Base-by-base conservation (phyloP, 805 yeast species). In the Metschnikowia orientalis region DNA sequence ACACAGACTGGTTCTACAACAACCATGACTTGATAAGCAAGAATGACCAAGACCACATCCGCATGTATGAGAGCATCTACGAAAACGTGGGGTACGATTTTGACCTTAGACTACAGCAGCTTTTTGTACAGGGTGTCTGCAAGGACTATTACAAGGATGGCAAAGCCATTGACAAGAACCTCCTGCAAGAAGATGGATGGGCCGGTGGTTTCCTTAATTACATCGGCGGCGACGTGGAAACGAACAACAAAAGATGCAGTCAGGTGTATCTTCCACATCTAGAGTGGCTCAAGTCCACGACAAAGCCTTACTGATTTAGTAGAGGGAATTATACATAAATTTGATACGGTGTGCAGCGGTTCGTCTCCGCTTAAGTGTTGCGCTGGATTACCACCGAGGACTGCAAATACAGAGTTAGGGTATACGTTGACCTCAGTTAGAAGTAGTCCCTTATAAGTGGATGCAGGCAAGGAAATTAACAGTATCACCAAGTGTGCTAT, bases 201-300 rank as follows among this genome's bases (percentile, higher is more conserved):
- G 61, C 65, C 53, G 68, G 66, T 5, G 36, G 45, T 14, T 60
- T 53, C 35, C 47, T 64, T 28, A 16, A 17, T 7, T 64, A 58
- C 35, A 54, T 63, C 4, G 34, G 30, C 3, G 28, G 23, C 2
- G 62, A 58, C 23, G 42, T 36, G 30, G 58, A 48, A 5, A 27
- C 18, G 3, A 50, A 61, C 32, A 41, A 31, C 8, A 36, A 51
- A 21, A 34, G 66, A 32, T 66, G 72, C 42, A 38, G 43, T 5
- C 54, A 59, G 13, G 59, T 63, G 5, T 66, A 61, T 37, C 47
- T 66, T 18, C 70, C 71, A 0, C 72, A 66, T 43, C 49, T 65
- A 47, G 47, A 54, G 36, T 66, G 71, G 71, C 52, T 66, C 33
- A 61, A 61, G 42, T 56, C 60, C 32, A 63, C 69, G 6, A 43